Percentiles rank a stretch among this genome's conserved stretches.
phyloP scores from a whole-genome alignment of 2,329 filamentous ascomycete species.

The Sarocladium kiliense region DNA sequence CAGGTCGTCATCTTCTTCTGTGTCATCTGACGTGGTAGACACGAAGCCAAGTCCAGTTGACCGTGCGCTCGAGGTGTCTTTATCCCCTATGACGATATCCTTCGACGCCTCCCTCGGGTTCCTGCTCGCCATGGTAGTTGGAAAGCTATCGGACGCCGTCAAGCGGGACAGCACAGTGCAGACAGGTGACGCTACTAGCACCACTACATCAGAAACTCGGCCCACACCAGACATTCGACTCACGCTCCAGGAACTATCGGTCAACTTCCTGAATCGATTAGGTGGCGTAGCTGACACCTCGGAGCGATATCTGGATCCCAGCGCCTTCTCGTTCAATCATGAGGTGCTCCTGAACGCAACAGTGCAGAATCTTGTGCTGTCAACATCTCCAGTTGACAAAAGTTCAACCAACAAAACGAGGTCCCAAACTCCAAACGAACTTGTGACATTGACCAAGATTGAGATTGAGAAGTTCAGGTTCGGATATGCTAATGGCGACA shows the following conservation, averaged over 20 bases:
- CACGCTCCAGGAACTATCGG: constrained; percentile 42
- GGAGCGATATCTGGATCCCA: constrained; percentile 37
- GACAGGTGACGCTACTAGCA: neutral
- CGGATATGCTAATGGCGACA: constrained; percentile 57
- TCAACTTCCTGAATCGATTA: constrained; percentile 52
- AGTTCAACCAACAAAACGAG: constrained; percentile 13
- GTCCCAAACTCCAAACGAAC: constrained; percentile 20
- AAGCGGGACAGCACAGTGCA: constrained; percentile 17
- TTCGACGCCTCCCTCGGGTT: constrained; percentile 54
- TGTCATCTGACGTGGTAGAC: constrained; percentile 8
- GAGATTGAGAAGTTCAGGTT: constrained; percentile 55
- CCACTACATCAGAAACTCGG: neutral
- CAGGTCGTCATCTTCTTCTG: neutral
- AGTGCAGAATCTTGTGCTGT: constrained; percentile 37
- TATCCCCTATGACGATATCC: constrained; percentile 48
- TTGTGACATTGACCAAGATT: constrained; percentile 29
- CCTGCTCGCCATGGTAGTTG: constrained; percentile 45
- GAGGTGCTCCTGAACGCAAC: constrained; percentile 49
- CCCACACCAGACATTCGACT: constrained; percentile 26
- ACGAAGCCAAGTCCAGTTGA: constrained; percentile 12
- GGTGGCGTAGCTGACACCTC: constrained; percentile 46
- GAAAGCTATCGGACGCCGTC: constrained; percentile 42
- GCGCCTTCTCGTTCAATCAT: constrained; percentile 33
- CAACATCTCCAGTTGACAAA: constrained; percentile 16
- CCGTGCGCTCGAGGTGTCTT: constrained; percentile 38